Evolutionary conservation across 208 protist species (phyloP), one percentile per base, ranked within the genome.

Genomic region (Crithidia fasciculata): DNA sequence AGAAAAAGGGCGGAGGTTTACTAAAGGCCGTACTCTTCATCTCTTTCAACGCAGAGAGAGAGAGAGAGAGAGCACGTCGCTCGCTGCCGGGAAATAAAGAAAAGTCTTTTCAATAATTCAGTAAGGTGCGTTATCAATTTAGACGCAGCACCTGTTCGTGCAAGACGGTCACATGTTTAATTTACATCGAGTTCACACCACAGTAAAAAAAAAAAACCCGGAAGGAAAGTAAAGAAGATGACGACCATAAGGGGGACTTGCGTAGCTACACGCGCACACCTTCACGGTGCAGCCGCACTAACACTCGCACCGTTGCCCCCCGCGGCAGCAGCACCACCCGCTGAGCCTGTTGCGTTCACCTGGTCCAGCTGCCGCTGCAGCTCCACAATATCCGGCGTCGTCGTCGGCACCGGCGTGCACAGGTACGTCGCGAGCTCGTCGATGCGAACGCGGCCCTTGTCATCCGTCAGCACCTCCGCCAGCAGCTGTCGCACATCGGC

Each of bases 351-450:
- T 0, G 41, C 4, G 43, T 43, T 70, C 10, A 67, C 16, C 40
- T 76, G 58, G 19, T 69, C 82, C 15, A 97, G 87, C 70, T 95
- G 90, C 45, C 86, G 88, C 72, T 95, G 89, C 58, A 97, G 83
- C 65, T 97, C 90, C 43, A 78, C 72, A 44, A 97, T 97, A 49
- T 97, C 91, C n/a, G 87, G 86, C 36, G 91, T 93, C 60, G 87
- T 91, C 18, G 79, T 90, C n/a, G 90, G 89, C 50, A 95, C 87
- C 16, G 93, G 91, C n/a, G 89, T 93, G 81, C 82, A 92, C 15
- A 97, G 81, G 79, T 92, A 97, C 15, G 74, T 76, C 47, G 82
- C 78, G 41, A 97, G 81, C 57, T 94, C 88, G n/a, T 94, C 89
- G 63, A 97, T 96, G 55, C 79, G 72, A 39, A 95, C 88, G 5